Evolutionary conservation across 2,329 filamentous ascomycete genomes (phyloP).

Genomic region (Fusarium sterilihyphosum): DNA sequence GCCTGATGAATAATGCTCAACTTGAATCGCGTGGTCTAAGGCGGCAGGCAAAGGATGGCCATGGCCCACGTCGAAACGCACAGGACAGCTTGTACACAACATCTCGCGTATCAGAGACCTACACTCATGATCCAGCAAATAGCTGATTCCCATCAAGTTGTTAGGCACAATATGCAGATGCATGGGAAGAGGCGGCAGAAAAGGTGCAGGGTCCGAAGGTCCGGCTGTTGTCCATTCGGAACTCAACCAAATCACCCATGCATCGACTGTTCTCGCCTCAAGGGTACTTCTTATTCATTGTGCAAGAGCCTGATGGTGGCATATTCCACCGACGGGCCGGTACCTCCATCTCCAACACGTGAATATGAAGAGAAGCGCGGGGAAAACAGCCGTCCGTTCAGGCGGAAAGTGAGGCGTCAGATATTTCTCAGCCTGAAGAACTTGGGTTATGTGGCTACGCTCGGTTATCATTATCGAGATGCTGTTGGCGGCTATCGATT

Average conservation of each 20-base stretch:
- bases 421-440: slow-evolving; percentile 7
- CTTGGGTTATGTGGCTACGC: slow-evolving; percentile 3
- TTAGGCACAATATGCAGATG: slow-evolving; percentile 29
- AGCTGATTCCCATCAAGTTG: slow-evolving; percentile 12
- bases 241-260: slow-evolving; percentile 21
- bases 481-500: slow-evolving; percentile 12
- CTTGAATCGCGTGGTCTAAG: slow-evolving; percentile 8
- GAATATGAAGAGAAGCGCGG: slow-evolving; percentile 2
- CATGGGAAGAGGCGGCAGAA: slow-evolving; percentile 20
- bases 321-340: slow-evolving; percentile 17
- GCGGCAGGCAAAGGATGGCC: slow-evolving; percentile 11
- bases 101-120: slow-evolving; percentile 1
- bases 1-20: background rate
- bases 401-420: slow-evolving; percentile 33
- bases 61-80: slow-evolving; percentile 17
- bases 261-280: background rate
- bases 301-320: slow-evolving; percentile 20
- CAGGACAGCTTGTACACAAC: background rate
- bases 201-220: slow-evolving; percentile 8
- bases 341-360: slow-evolving; percentile 4
- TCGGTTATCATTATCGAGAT: background rate
- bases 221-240: slow-evolving; percentile 22
- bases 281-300: background rate
- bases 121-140: slow-evolving; percentile 1
- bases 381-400: slow-evolving; percentile 2